phyloP scores from a whole-genome alignment of 768 basidiomycete species.

The Ramaria sp. region DNA sequence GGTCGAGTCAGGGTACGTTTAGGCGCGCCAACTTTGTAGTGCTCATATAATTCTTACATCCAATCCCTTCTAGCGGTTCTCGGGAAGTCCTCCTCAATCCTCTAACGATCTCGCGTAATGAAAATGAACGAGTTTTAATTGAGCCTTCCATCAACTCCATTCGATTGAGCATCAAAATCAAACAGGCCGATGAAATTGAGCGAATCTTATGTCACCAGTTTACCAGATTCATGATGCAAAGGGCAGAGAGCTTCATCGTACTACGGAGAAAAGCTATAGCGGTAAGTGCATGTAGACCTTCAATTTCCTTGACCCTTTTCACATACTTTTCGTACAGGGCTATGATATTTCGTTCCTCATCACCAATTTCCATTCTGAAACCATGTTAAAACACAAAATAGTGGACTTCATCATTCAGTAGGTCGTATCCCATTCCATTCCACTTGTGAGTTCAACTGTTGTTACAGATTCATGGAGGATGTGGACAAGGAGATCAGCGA shows the following conservation, averaged over 20 bases:
- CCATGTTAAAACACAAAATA: constrained; percentile 99
- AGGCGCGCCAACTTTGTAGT: not conserved
- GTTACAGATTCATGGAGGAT: constrained; percentile 87
- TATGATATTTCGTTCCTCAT: constrained; percentile 99
- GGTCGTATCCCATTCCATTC: too few species aligned
- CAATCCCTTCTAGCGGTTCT: constrained; percentile 46
- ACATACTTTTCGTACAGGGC: constrained; percentile 40
- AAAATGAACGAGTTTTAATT: constrained; percentile 93
- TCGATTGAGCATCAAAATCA: constrained; percentile 94
- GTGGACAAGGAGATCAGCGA: constrained; percentile 99
- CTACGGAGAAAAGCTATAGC: constrained; percentile 88
- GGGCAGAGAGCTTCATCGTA: constrained; percentile 96
- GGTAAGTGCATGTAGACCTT: constrained; percentile 33
- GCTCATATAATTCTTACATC: not conserved
- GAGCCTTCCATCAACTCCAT: constrained; percentile 97
- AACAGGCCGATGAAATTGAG: constrained; percentile 99
- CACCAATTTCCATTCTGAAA: constrained; percentile 93
- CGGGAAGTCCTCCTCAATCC: constrained; percentile 93
- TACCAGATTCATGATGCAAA: constrained; percentile 97
- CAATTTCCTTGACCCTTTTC: not conserved
- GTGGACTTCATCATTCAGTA: constrained; percentile 99
- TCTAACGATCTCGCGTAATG: constrained; percentile 89
- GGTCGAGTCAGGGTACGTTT: constrained; percentile 73
- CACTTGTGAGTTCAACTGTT: too few species aligned
- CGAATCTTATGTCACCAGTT: constrained; percentile 96